Conservation (phyloP, 1,284 basidiomycete species). For the Fomitopsis schrenkii region DNA sequence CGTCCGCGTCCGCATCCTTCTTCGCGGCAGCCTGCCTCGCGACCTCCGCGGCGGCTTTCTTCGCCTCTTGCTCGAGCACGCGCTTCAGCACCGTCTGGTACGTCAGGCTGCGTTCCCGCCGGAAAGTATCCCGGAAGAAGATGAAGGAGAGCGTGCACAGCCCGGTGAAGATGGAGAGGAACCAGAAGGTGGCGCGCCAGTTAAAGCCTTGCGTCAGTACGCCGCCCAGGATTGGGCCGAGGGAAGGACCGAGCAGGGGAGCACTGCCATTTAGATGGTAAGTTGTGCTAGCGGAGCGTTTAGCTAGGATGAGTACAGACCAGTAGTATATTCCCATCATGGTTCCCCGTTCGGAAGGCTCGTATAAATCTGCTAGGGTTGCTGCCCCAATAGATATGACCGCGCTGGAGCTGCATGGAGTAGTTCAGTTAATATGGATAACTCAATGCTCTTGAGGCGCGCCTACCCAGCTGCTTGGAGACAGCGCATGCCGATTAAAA, state of each 20-base stretch:
- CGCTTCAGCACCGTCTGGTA: slow-evolving; percentile 61
- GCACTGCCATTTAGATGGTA: slow-evolving; percentile 15
- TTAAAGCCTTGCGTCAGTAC: slow-evolving; percentile 62
- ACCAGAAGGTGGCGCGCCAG: slow-evolving; percentile 84
- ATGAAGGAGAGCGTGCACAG: slow-evolving; percentile 56
- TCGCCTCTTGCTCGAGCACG: slow-evolving; percentile 18
- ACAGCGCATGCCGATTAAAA: slow-evolving; percentile 72
- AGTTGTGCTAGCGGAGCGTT: neutral
- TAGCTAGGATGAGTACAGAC: slow-evolving; percentile 20
- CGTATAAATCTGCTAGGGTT: slow-evolving; percentile 80
- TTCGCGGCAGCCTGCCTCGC: neutral
- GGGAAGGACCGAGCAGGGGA: slow-evolving; percentile 44
- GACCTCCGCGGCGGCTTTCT: slow-evolving; percentile 4
- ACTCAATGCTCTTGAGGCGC: too few relatives aligned
- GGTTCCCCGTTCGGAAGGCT: slow-evolving; percentile 72
- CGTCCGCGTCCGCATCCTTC: neutral
- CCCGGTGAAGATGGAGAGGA: slow-evolving; percentile 64
- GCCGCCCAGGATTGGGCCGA: slow-evolving; percentile 75
- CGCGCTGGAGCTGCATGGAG: slow-evolving; percentile 57
- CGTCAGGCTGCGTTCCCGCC: slow-evolving; percentile 71
- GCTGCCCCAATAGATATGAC: slow-evolving; percentile 80
- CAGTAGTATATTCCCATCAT: slow-evolving; percentile 77
- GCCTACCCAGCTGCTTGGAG: slow-evolving; percentile 63
- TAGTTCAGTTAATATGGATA: too few relatives aligned
- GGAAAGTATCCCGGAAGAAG: slow-evolving; percentile 80